Conservation (phyloP, 2,329 filamentous ascomycete genomes). For the Endoconidiophora polonica region DNA sequence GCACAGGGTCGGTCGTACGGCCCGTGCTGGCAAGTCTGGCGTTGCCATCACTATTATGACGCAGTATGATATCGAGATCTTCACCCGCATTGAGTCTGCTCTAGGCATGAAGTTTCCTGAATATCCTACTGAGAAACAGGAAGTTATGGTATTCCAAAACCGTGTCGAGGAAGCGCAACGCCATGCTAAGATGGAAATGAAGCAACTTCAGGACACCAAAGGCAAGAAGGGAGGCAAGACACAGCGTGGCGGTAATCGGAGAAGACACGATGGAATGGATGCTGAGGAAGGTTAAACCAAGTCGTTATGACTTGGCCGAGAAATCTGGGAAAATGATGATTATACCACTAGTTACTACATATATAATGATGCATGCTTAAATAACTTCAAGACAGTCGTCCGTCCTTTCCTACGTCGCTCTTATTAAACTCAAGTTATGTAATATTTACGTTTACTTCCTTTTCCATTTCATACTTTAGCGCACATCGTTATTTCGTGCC, state of each 20-base stretch:
- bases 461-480: too few species aligned
- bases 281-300: slow-evolving; percentile 46
- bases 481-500: too few species aligned
- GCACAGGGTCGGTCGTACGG: slow-evolving; percentile 75
- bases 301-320: background rate
- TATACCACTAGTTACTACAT: too few species aligned
- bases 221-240: slow-evolving; percentile 34
- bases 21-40: slow-evolving; percentile 70
- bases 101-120: slow-evolving; percentile 60
- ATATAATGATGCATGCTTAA: too few species aligned
- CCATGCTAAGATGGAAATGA: slow-evolving; percentile 65
- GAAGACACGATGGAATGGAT: slow-evolving; percentile 49
- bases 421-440: too few species aligned
- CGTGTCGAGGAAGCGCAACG: slow-evolving; percentile 73
- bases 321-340: background rate
- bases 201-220: slow-evolving; percentile 55
- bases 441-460: too few species aligned
- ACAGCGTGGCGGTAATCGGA: slow-evolving; percentile 27
- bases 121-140: slow-evolving; percentile 57
- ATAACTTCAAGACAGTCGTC: too few species aligned
- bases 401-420: too few species aligned
- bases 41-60: slow-evolving; percentile 68
- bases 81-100: slow-evolving; percentile 64
- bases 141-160: slow-evolving; percentile 66
- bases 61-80: slow-evolving; percentile 75